Base-by-base conservation (phyloP, 73 alveolate species). In the Paramecium pentaurelia region DNA sequence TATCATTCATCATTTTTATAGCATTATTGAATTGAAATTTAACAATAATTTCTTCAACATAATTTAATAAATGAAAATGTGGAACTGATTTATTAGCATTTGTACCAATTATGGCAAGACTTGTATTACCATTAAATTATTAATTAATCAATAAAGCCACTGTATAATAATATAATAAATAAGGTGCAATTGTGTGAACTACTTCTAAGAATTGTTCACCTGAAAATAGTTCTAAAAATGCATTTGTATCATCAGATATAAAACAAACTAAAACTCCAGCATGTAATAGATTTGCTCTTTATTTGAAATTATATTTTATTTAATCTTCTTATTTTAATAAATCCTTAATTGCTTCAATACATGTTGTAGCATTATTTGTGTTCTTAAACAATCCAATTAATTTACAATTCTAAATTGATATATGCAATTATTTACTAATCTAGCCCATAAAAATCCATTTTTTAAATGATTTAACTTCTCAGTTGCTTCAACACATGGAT, bases 371-470 rank as follows among this genome's bases (percentile, higher is more conserved):
- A n/a, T n/a, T 49, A 18, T 32, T 47, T 7, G 4, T 40, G 8
- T 36, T 36, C 22, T 36, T 49, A 14, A 42, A 40, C n/a, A 27
- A 32, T 10, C 58, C 44, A 80, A 49, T 80, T 10, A 28, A 25
- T 80, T 80, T 34, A 18, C 51, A 28, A 80, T 49, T 80, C 91
- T 80, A 80, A 73, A 37, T 36, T 4, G 11, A 32, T 73, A 73
- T 12, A 73, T 37, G 47, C 36, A 37, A 22, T 16, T 54, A 1
- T 20, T 44, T 80, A 80, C 77, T 27, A 80, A 49, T 44, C 77
- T 44, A 14, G 91, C 91, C 91, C 91, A 80, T 80, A 45, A 20
- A 32, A 40, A 80, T 47, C 73, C 71, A 22, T 25, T 28, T 80
- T 54, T 80, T 14, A 80, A 47, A 80, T 80, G 71, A n/a, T 18